A percentile compares a stretch with the other conserved stretches of the same genome.
Evolutionary conservation across 2,329 filamentous ascomycete species (phyloP).

Genomic region (Arthrobotrys sphaeroides): DNA sequence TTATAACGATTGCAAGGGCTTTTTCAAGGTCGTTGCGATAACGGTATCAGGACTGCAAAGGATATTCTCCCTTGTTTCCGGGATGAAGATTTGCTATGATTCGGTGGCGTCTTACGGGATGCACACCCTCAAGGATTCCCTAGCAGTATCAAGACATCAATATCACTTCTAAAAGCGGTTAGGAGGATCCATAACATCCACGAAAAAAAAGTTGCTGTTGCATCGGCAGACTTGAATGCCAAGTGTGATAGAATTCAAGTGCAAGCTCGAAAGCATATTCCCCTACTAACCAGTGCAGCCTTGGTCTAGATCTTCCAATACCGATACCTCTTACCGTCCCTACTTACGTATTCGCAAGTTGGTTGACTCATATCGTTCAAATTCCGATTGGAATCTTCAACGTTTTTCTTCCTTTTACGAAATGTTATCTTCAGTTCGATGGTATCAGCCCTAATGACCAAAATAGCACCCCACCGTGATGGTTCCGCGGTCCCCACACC

Average conservation of each 20-base stretch:
- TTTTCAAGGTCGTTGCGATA: too few species aligned
- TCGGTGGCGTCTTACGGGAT: conserved; percentile 15
- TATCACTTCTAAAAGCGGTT: conserved; percentile 43
- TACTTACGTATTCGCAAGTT: too few species aligned
- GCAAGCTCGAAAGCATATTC: too few species aligned
- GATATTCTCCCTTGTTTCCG: neutral
- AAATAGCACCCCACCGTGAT: conserved; percentile 16
- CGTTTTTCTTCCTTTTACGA: too few species aligned
- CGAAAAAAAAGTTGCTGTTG: too few species aligned
- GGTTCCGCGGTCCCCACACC: neutral
- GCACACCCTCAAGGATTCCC: neutral
- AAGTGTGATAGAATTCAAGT: too few species aligned
- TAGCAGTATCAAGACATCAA: conserved; percentile 29
- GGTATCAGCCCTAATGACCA: neutral
- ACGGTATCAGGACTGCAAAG: neutral
- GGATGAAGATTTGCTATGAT: conserved; percentile 13
- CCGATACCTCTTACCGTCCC: too few species aligned
- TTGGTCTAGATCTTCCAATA: too few species aligned
- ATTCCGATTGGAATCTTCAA: neutral
- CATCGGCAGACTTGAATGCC: too few species aligned
- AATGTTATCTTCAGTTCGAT: too few species aligned
- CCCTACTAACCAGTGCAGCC: too few species aligned
- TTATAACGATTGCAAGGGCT: neutral
- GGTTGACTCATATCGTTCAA: too few species aligned
- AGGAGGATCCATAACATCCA: conserved; percentile 24